phyloP scores from a whole-genome alignment of 192 early-diverging fungal species.

The Glomus cerebriforme region DNA sequence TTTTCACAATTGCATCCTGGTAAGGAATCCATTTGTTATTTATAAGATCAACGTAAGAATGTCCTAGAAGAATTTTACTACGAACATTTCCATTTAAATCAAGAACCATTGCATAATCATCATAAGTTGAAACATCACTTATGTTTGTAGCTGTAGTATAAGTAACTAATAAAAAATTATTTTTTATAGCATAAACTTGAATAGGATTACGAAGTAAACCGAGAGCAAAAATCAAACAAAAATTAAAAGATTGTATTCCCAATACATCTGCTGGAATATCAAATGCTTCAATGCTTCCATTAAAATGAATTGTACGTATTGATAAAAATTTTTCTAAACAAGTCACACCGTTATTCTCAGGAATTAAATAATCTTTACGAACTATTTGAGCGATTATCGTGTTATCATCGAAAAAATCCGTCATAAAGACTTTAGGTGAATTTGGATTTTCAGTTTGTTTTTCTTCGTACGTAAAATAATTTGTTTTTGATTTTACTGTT shows the following conservation, averaged over 20 bases:
- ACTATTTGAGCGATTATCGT: not conserved
- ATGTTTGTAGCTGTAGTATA: not conserved
- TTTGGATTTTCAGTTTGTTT: no score
- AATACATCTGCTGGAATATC: not conserved
- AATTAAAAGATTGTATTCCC: not conserved
- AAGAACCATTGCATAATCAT: not conserved
- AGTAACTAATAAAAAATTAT: not conserved
- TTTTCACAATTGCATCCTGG: no score
- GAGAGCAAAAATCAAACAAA: not conserved
- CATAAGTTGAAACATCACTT: not conserved
- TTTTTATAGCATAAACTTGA: not conserved
- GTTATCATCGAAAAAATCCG: not conserved
- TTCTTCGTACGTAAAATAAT: no score
- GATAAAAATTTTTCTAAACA: not conserved
- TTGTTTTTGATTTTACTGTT: no score
- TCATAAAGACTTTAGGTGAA: no score
- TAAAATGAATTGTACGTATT: not conserved
- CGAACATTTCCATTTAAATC: not conserved
- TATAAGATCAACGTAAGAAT: no score
- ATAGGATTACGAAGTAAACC: not conserved
- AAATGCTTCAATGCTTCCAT: not conserved
- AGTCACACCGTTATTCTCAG: not conserved
- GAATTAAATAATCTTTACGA: not conserved
- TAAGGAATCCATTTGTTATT: no score
- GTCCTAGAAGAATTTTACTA: no score